These are phyloP conservation scores for Yamagishiella unicocca DNA, from an alignment of 139 green algal species.

Conservation along the genomic window DNA sequence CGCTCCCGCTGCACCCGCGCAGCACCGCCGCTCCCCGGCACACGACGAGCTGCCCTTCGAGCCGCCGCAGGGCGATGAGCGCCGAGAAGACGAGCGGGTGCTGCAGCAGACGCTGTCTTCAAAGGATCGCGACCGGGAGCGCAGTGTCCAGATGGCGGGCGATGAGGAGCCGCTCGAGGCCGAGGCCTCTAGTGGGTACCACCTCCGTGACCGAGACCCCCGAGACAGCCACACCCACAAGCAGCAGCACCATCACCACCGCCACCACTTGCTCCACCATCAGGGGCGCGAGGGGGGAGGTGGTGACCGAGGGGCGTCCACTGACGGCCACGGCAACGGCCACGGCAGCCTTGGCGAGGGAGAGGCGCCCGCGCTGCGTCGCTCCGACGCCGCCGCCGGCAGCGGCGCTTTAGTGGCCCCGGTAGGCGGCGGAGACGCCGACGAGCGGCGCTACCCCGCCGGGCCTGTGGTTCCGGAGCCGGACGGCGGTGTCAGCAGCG, in stretches of 20 bases:
- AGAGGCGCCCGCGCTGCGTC: background rate
- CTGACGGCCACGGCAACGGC: background rate
- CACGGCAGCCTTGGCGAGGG: background rate
- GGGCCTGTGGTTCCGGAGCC: background rate
- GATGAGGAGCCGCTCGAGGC: background rate
- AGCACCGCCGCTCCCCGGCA: background rate
- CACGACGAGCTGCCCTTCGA: background rate
- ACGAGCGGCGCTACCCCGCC: background rate
- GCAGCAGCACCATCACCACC: background rate
- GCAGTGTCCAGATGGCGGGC: background rate
- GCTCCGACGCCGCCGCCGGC: background rate
- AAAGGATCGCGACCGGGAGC: slow-evolving; percentile 18
- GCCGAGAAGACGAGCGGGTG: background rate
- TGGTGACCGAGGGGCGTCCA: too few relatives aligned
- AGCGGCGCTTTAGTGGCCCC: background rate
- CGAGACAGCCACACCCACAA: background rate
- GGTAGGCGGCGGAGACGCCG: background rate
- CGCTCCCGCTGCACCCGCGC: background rate
- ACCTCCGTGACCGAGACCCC: background rate
- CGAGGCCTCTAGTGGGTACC: background rate
- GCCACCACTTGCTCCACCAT: background rate
- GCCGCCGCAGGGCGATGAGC: background rate
- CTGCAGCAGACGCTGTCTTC: background rate
- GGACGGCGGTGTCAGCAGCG: background rate
- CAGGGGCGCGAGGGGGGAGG: too few relatives aligned